A percentile compares a stretch with the other conserved stretches of the same genome.
phyloP scores from a whole-genome alignment of 768 basidiomycete species.

The Cystobasidium onofrii region DNA sequence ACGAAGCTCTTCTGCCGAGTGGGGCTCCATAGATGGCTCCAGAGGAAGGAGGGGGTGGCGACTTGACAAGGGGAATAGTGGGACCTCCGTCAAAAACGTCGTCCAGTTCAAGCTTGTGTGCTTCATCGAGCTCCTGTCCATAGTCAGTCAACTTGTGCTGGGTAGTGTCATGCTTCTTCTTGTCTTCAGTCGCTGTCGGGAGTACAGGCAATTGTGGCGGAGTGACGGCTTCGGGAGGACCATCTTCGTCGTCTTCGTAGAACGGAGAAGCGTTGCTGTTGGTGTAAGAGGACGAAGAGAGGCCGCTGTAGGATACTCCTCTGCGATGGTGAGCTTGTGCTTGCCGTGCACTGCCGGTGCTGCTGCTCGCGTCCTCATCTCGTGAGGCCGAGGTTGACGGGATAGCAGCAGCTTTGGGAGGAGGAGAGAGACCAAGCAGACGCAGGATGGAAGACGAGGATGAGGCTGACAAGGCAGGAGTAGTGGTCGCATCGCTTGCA shows the following conservation, averaged over 20 bases:
- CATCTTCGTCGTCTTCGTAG: slow-evolving; percentile 17
- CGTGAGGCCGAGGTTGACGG: not conserved
- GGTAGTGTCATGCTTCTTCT: not conserved
- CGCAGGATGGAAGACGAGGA: slow-evolving; percentile 12
- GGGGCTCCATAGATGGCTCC: not conserved
- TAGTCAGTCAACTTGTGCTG: not conserved
- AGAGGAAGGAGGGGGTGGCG: not conserved
- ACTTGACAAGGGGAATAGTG: not conserved
- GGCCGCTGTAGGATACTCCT: not conserved
- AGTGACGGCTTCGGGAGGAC: slow-evolving; percentile 13
- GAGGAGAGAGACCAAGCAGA: slow-evolving; percentile 12
- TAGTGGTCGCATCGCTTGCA: not conserved
- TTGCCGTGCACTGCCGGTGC: not conserved
- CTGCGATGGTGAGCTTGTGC: not conserved
- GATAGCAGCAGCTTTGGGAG: not conserved
- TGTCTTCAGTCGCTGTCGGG: not conserved
- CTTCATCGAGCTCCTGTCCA: not conserved
- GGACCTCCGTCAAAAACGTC: not conserved
- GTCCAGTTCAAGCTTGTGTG: slow-evolving; percentile 1
- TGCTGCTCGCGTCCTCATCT: not conserved
- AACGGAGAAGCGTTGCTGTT: not conserved
- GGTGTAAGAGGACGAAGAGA: not conserved
- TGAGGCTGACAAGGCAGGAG: not conserved
- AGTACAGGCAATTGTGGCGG: not conserved
- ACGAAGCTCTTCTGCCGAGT: slow-evolving; percentile 16